Evolutionary conservation across 1,284 basidiomycete species (phyloP).

Genomic region (Megacollybia platyphylla): DNA sequence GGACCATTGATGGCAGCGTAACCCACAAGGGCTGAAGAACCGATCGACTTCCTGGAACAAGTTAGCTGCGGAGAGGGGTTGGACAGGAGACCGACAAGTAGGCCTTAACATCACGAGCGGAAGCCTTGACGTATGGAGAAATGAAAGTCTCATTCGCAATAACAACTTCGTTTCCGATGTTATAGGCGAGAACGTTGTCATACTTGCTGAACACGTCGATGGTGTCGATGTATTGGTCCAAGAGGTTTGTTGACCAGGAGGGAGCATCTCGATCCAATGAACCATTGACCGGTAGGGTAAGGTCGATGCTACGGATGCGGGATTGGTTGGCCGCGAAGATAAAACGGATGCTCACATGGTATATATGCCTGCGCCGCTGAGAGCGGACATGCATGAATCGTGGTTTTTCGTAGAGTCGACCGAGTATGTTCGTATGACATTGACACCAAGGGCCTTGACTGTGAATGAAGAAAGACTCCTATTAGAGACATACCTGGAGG

Average conservation of each 20-base stretch:
- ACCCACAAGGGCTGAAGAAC: conserved; percentile 61
- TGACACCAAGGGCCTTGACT: conserved; percentile 40
- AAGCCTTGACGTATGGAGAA: conserved; percentile 81
- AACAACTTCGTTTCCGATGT: conserved; percentile 87
- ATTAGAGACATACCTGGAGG: conserved; percentile 26
- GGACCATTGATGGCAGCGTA: conserved; percentile 80
- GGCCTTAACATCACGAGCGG: conserved; percentile 78
- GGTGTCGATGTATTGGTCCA: conserved; percentile 68
- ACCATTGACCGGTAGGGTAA: conserved; percentile 76
- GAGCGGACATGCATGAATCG: conserved; percentile 71
- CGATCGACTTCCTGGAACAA: conserved; percentile 44
- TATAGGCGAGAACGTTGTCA: conserved; percentile 74
- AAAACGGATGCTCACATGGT: conserved; percentile 47
- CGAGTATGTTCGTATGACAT: conserved; percentile 75
- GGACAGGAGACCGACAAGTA: conserved; percentile 47
- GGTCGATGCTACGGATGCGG: conserved; percentile 49
- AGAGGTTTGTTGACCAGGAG: conserved; percentile 75
- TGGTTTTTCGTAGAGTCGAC: conserved; percentile 77
- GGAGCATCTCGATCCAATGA: conserved; percentile 72
- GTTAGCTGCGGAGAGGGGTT: conserved; percentile 4
- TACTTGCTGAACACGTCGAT: conserved; percentile 75
- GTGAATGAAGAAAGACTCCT: no score
- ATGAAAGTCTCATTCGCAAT: conserved; percentile 48
- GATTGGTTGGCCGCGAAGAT: conserved; percentile 5
- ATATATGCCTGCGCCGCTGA: conserved; percentile 78